Base-by-base conservation (phyloP, 768 basidiomycete species). In the Tricholoma saponaceum region DNA sequence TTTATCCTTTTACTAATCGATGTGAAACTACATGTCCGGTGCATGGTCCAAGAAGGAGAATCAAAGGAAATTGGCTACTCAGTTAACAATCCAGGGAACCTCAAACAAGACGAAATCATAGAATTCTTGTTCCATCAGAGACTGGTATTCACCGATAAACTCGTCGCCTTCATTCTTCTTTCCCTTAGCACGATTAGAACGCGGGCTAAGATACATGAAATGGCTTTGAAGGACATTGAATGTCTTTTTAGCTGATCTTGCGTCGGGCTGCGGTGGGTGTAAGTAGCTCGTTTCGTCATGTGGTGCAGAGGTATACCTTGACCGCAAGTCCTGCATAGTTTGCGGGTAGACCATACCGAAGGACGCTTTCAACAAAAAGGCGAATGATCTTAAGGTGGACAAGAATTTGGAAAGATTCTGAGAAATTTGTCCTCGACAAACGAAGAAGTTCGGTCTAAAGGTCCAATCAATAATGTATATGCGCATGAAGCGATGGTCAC, bases 101-200 rank as follows among this genome's bases (percentile, higher is more conserved):
- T 98, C 96, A 68, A 87, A 95, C 67, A 96, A 69, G 22, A 98
- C 92, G 66, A 98, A 99, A 72, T 96, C 93, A 69, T 89, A 94
- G 69, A 90, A 91, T 71, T 99, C 96, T 70, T 95, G 90, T 67
- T 99, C 97, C 80, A 99, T 83, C 35, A 99, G 74, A 12, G 84
- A 83, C 69, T 94, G 91, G 70, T 90, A 99, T 71, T 99, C 96
- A 61, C 95, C 96, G 13, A 83, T 79, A 56, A 92, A 87, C 25
- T 94, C 92, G 5, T 89, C 86, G 44, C 71, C 73, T 0, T 72
- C 74, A 8, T 65, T 66, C 61, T 75, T 76, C 61, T 72, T 77
- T 22, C 76, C 70, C 53, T 69, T 81, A 16, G 73, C 74, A 10
- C 76, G 72, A 58, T 83, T 84, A 1, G 85, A 86, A 43, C 83